Conservation (phyloP, 2,329 filamentous ascomycete genomes). For the Graphilbum sp. region DNA sequence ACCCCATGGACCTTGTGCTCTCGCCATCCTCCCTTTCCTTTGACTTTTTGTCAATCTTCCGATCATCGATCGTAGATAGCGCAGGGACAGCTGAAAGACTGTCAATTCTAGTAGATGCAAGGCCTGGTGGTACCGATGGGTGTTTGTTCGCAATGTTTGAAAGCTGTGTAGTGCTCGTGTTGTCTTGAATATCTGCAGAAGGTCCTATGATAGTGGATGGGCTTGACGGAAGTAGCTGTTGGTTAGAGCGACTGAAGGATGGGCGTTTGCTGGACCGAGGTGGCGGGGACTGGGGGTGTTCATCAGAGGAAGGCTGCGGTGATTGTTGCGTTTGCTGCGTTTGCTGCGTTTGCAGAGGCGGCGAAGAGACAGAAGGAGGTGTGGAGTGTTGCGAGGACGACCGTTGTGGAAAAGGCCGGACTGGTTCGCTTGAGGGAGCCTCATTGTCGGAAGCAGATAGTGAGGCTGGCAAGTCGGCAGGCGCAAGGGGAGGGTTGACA, state of each 20-base stretch:
- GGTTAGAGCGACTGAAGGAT: conserved; percentile 2
- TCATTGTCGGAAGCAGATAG: background rate
- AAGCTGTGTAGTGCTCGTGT: conserved; percentile 22
- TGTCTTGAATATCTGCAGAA: background rate
- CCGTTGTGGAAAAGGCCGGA: conserved; percentile 30
- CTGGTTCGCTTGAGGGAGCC: background rate
- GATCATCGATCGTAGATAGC: conserved; percentile 44
- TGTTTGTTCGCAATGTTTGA: conserved; percentile 49
- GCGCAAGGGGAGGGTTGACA: too few relatives aligned
- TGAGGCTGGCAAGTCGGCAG: conserved; percentile 4
- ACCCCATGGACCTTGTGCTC: conserved; percentile 57
- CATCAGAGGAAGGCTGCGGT: background rate
- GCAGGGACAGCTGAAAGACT: conserved; percentile 68
- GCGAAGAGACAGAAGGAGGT: conserved; percentile 12
- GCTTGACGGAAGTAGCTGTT: background rate
- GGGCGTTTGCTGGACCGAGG: conserved; percentile 17
- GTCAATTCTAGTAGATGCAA: conserved; percentile 52
- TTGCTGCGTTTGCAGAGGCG: conserved; percentile 6
- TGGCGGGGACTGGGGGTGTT: conserved; percentile 13
- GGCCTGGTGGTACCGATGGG: conserved; percentile 54
- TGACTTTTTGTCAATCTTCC: conserved; percentile 55
- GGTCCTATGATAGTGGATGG: conserved; percentile 4
- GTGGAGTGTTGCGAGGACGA: conserved; percentile 35
- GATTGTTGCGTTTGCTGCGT: conserved; percentile 7
- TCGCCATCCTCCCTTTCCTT: conserved; percentile 53